Percentiles rank a stretch among this genome's conserved stretches.
Evolutionary conservation across 495 filamentous ascomycete species (phyloP).

Genomic region (Neurospora tetraspora): DNA sequence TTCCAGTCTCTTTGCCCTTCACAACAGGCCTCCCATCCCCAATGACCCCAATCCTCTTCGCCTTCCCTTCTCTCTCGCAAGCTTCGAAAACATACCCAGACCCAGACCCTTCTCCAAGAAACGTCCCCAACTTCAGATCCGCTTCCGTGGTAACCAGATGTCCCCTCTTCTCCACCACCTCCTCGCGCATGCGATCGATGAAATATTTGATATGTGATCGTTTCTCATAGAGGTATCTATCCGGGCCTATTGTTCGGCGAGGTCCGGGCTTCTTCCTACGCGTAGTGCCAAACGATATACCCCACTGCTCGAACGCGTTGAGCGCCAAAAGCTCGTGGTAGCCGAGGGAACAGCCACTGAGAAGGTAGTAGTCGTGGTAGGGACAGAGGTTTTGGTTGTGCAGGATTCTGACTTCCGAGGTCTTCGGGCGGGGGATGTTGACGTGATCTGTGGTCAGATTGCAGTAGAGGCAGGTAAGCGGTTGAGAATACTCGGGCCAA

Average conservation of each 20-base stretch:
- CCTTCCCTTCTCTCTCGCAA: too few relatives aligned
- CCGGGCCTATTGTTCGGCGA: neutral
- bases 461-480: neutral
- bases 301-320: neutral
- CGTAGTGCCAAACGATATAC: neutral
- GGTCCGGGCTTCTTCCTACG: neutral
- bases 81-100: neutral
- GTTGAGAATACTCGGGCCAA: neutral
- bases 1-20: neutral
- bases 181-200: neutral
- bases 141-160: neutral
- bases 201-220: neutral
- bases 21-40: neutral
- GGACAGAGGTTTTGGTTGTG: neutral
- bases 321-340: neutral
- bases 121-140: neutral
- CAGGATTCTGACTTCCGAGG: neutral
- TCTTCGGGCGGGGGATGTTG: neutral
- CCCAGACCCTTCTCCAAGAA: neutral
- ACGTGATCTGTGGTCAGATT: neutral
- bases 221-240: neutral
- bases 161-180: constrained; percentile 1
- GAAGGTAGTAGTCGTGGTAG: neutral
- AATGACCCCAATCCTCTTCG: neutral
- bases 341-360: neutral